Conservation (phyloP, 495 filamentous ascomycete species). For the Lasiosphaeria miniovina region DNA sequence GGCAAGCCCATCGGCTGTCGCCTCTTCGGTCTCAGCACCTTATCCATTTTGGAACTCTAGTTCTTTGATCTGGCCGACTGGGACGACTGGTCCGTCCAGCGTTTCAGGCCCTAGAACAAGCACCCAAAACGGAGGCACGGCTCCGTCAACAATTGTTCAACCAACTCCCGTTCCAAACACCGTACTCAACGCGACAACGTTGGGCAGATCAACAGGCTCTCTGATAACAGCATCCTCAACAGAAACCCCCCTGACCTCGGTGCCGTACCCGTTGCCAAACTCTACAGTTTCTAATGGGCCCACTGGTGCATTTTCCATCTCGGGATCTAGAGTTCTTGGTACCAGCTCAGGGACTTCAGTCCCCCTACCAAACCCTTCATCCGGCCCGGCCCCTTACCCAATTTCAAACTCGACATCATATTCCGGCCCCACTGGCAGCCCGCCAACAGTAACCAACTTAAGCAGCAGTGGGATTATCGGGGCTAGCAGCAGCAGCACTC, state of each 20-base stretch:
- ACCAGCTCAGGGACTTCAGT: conserved; percentile 13
- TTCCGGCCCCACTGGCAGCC: conserved; percentile 6
- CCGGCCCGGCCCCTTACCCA: conserved; percentile 12
- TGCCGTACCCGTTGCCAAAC: conserved; percentile 21
- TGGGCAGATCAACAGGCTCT: background rate
- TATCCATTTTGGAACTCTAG: conserved; percentile 29
- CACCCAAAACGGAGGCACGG: background rate
- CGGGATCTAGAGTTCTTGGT: background rate
- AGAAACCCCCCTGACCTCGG: conserved; percentile 10
- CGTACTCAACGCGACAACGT: background rate
- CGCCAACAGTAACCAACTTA: conserved; percentile 1
- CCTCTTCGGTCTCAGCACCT: conserved; percentile 21
- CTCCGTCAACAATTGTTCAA: background rate
- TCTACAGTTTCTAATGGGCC: conserved; percentile 17
- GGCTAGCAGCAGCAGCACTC: background rate
- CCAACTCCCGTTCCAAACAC: background rate
- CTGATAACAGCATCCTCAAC: background rate
- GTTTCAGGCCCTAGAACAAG: conserved; percentile 4
- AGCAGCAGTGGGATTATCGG: background rate
- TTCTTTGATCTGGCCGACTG: conserved; percentile 19
- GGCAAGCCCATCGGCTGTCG: background rate
- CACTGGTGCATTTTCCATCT: conserved; percentile 1
- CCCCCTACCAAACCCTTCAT: conserved; percentile 12
- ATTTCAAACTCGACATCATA: conserved; percentile 20
- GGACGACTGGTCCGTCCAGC: conserved; percentile 16